A percentile compares a stretch with the other conserved stretches of the same genome.
phyloP scores from a whole-genome alignment of 1,284 basidiomycete genomes.

The Schizophyllum amplum region DNA sequence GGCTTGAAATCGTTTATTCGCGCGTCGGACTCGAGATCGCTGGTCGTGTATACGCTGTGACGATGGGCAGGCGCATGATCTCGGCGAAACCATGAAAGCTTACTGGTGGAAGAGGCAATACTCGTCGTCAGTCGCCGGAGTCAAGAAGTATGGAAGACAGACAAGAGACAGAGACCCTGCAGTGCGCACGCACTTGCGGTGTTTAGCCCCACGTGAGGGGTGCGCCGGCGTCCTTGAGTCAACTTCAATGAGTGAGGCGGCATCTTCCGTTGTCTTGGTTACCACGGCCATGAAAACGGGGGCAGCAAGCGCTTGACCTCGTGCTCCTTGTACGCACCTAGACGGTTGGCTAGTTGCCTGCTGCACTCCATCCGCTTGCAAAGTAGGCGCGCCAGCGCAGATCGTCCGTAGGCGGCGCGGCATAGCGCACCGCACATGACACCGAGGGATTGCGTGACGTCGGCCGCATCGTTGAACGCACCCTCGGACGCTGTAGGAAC shows the following conservation, averaged over 20 bases:
- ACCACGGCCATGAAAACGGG: not conserved
- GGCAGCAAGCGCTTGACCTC: not conserved
- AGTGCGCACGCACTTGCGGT: not conserved
- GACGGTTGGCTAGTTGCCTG: not conserved
- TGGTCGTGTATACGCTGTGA: not conserved
- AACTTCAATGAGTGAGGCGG: not conserved
- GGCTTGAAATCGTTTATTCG: not conserved
- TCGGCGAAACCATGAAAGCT: not conserved
- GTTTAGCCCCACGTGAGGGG: no score
- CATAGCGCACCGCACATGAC: constrained; percentile 27
- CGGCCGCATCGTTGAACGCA: constrained; percentile 14
- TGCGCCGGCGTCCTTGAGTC: no score
- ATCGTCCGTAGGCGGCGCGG: constrained; percentile 21
- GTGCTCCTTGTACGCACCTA: constrained; percentile 4
- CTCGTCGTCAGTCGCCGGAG: not conserved
- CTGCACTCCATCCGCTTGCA: not conserved
- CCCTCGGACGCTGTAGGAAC: no score
- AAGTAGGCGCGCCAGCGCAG: not conserved
- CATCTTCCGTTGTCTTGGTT: not conserved
- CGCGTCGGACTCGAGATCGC: not conserved
- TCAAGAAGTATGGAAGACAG: no score
- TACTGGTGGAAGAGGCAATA: not conserved
- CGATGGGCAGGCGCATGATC: not conserved
- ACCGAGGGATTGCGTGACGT: constrained; percentile 17
- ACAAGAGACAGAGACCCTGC: not conserved